A percentile compares a stretch with the other conserved stretches of the same genome.
Conservation (phyloP, 2,329 filamentous ascomycete genomes). For the Zelopaecilomyces penicillatus region DNA sequence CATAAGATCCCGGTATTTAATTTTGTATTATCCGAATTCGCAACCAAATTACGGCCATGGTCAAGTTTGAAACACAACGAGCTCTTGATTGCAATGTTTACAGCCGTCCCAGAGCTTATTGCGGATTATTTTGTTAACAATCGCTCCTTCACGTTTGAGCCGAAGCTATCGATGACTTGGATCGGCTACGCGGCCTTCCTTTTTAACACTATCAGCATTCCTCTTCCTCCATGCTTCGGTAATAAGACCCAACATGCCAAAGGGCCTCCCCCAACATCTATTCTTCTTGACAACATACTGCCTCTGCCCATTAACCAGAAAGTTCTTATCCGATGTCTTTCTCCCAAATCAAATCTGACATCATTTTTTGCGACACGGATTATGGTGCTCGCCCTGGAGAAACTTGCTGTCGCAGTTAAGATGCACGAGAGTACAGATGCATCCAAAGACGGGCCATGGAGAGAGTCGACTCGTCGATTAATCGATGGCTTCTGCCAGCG, state of each 20-base stretch:
- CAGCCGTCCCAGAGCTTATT: slow-evolving; percentile 73
- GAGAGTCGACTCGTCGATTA: slow-evolving; percentile 58
- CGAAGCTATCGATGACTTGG: slow-evolving; percentile 89
- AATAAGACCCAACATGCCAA: slow-evolving; percentile 51
- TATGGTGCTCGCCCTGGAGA: slow-evolving; percentile 69
- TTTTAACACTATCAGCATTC: slow-evolving; percentile 69
- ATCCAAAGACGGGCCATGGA: slow-evolving; percentile 48
- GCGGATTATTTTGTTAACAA: slow-evolving; percentile 81
- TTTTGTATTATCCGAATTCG: slow-evolving; percentile 67
- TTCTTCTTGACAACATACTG: slow-evolving; percentile 78
- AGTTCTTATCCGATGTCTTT: slow-evolving; percentile 68
- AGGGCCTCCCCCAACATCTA: slow-evolving; percentile 67
- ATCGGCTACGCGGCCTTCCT: slow-evolving; percentile 87
- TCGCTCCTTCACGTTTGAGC: slow-evolving; percentile 75
- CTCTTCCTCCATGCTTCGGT: slow-evolving; percentile 65
- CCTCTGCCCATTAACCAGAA: slow-evolving; percentile 76
- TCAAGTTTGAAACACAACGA: slow-evolving; percentile 73
- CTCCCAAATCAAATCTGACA: slow-evolving; percentile 68
- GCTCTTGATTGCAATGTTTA: slow-evolving; percentile 71
- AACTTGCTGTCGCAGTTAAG: slow-evolving; percentile 57
- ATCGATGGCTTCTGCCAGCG: slow-evolving; percentile 67
- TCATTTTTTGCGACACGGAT: slow-evolving; percentile 79
- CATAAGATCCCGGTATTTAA: slow-evolving; percentile 70
- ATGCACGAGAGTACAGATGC: slow-evolving; percentile 45
- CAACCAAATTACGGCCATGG: slow-evolving; percentile 74